Evolutionary conservation across 2,329 filamentous ascomycete species (phyloP).

Genomic region (Colletotrichum godetiae): DNA sequence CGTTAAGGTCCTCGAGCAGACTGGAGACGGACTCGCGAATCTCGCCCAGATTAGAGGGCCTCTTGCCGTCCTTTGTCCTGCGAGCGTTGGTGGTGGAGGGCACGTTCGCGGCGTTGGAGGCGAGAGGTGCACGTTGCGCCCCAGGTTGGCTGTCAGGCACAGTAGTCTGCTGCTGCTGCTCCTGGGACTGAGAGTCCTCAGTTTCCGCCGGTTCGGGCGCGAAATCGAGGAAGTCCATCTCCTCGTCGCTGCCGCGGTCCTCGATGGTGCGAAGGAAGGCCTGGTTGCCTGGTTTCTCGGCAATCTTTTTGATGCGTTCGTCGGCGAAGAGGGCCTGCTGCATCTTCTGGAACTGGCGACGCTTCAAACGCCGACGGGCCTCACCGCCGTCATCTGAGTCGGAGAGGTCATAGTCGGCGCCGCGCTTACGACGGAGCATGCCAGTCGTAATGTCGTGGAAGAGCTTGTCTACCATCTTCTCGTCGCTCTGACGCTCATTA

Average conservation of each 20-base stretch:
- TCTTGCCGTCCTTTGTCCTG: slow-evolving; percentile 71
- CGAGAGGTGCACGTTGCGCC: slow-evolving; percentile 45
- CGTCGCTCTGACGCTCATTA: slow-evolving; percentile 82
- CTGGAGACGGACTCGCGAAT: slow-evolving; percentile 86
- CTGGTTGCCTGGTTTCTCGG: slow-evolving; percentile 86
- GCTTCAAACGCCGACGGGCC: slow-evolving; percentile 81
- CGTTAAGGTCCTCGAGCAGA: slow-evolving; percentile 77
- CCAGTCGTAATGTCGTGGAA: slow-evolving; percentile 94
- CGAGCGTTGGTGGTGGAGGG: slow-evolving; percentile 67
- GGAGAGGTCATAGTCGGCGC: slow-evolving; percentile 84
- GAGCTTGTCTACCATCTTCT: slow-evolving; percentile 89
- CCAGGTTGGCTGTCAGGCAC: slow-evolving; percentile 65
- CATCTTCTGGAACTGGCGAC: slow-evolving; percentile 90
- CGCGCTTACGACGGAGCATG: slow-evolving; percentile 84
- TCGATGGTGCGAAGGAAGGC: slow-evolving; percentile 93
- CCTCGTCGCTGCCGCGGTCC: slow-evolving; percentile 80
- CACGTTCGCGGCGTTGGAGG: slow-evolving; percentile 55
- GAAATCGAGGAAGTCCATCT: slow-evolving; percentile 78
- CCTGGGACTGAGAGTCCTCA: slow-evolving; percentile 51
- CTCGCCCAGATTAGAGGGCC: slow-evolving; percentile 80
- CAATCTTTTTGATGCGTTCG: slow-evolving; percentile 90
- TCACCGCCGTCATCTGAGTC: slow-evolving; percentile 92
- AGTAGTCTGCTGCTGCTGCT: slow-evolving; percentile 40
- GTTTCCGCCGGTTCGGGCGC: slow-evolving; percentile 36
- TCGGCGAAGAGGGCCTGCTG: slow-evolving; percentile 88